These are phyloP conservation scores for sunflower (Helianthus annuus) DNA, from an alignment of 129 eudicot species.

Conservation along the genomic window HanXRQr2.0-SUNRISE NC_035440.2:5796623-5797122, in stretches of 20 bases:
- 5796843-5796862: constrained; percentile 3
- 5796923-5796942: too few species aligned
- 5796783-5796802: constrained; percentile 54
- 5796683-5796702: constrained; percentile 69
- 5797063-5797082: too few species aligned
- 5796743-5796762: constrained; percentile 65
- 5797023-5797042: too few species aligned
- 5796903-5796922: too few species aligned
- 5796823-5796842: constrained; percentile 82
- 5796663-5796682: constrained; percentile 61
- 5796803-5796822: constrained; percentile 91
- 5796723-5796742: constrained; percentile 70
- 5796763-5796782: constrained; percentile 77
- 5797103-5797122: too few species aligned
- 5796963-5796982: too few species aligned
- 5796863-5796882: background rate
- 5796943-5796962: too few species aligned
- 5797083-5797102: too few species aligned
- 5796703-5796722: constrained; percentile 60
- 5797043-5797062: too few species aligned
- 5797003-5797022: too few species aligned
- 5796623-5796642: constrained; percentile 76
- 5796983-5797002: too few species aligned
- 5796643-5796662: constrained; percentile 57
- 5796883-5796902: too few species aligned